Base-by-base conservation (phyloP, 768 basidiomycete genomes). In the Boletus sensibilis region DNA sequence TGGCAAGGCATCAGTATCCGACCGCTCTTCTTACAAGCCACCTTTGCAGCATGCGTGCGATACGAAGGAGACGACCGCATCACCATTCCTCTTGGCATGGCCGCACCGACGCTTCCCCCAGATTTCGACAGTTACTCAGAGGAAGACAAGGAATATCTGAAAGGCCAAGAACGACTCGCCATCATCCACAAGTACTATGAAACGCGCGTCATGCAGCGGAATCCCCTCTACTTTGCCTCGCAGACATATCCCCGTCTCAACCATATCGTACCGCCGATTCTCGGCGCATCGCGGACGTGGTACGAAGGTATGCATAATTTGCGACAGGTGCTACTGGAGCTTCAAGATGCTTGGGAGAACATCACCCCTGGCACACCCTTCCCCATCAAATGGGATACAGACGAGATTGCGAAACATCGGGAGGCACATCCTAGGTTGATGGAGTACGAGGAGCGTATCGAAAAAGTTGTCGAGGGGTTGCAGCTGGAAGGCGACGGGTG, bases 1-100 rank as follows among this genome's bases (percentile, higher is more conserved):
- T 62, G 55, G 61, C 59, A 62, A 16, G 59, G 59, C 21, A 51
- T 56, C 16, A 57, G 52, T 13, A 20, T 62, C 29, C 55, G 59
- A 31, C 61, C 61, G 6, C 55, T 61, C 16, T 62, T 62, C 14
- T 12, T 61, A 23, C 61, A 57, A 56, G 55, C 55, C 40, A 25
- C 44, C 13, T 54, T 46, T 21, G 55, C 55, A 12, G 29, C 37
- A n/a, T 54, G 52, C 3, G 37, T 56, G n/a, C 37, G 43, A n/a
- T 56, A 56, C 38, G 13, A 54, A 21, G 55, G 55, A 11, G 52
- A 56, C n/a, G 37, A 21, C 29, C 52, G 55, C 23, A 56, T 54
- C 29, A 46, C 27, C 43, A 20, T 56, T 33, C 43, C 23, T 14
- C 55, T 52, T 0, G 52, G 52, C 52, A 27, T 46, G 31, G 14